Percentiles rank a stretch among this genome's conserved stretches.
Evolutionary conservation across 306 rosid species (phyloP).

Genomic region (Quercus gilva): DNA sequence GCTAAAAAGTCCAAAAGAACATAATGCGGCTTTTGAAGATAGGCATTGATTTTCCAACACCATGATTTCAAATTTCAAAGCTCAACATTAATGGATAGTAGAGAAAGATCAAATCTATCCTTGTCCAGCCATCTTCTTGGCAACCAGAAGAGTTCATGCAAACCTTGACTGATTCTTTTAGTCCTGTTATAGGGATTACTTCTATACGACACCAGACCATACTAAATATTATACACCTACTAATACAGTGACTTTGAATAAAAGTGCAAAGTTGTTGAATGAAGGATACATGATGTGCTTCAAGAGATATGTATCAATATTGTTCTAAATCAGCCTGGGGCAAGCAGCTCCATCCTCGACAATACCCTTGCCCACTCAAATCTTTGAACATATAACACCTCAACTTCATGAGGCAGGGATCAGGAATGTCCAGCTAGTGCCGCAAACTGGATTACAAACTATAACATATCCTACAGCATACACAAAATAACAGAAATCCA

Average conservation of each 20-base stretch:
- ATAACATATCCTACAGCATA: background rate
- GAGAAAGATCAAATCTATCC: background rate
- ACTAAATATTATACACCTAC: too few relatives aligned
- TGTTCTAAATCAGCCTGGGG: background rate
- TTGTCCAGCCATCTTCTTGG: background rate
- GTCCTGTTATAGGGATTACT: background rate
- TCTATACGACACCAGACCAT: background rate
- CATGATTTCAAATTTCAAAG: background rate
- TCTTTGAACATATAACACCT: background rate
- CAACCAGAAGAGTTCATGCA: background rate
- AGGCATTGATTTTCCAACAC: background rate
- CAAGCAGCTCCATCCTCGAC: background rate
- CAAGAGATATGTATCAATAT: background rate
- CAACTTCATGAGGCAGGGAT: background rate
- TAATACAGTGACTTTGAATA: background rate
- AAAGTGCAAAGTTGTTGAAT: background rate
- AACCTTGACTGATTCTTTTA: background rate
- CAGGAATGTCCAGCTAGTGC: background rate
- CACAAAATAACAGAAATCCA: background rate
- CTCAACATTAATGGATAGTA: background rate
- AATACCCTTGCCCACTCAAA: background rate
- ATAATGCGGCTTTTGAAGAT: background rate
- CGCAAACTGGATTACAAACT: background rate
- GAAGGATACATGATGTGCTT: background rate
- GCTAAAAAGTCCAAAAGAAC: too few relatives aligned